Evolutionary conservation across 106 monocot species (phyloP).

Genomic region (Dioscorea dumetorum): DNA sequence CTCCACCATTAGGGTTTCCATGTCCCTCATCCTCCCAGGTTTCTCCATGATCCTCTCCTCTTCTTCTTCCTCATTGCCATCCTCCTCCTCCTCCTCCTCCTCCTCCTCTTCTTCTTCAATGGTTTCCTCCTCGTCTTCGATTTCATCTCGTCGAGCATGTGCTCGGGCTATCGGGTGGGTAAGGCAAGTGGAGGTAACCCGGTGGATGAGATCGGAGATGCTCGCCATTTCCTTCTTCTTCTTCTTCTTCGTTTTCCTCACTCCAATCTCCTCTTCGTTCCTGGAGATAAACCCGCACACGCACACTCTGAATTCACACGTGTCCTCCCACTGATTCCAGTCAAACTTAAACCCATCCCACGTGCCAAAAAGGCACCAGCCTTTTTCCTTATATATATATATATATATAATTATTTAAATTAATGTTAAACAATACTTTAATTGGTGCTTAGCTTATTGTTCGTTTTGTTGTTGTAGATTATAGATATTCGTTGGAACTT

Average conservation of each 20-base stretch:
- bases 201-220: conserved; percentile 75
- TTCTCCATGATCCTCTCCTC: conserved; percentile 6
- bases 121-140: background rate
- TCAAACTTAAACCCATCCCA: no score
- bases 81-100: conserved; percentile 10
- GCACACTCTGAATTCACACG: no score
- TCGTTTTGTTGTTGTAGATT: background rate
- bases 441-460: no score
- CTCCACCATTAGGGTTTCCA: conserved; percentile 52
- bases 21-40: conserved; percentile 13
- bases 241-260: background rate
- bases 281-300: background rate
- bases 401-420: no score
- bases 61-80: conserved; percentile 17
- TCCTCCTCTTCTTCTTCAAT: conserved; percentile 5
- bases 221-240: conserved; percentile 27
- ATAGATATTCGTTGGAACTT: background rate
- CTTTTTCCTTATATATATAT: no score
- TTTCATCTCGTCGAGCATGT: conserved; percentile 3
- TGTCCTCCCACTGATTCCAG: no score
- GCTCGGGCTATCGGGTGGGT: conserved; percentile 21
- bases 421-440: no score
- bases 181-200: conserved; percentile 68
- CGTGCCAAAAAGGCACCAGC: no score
- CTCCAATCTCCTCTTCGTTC: conserved; percentile 5